Base-by-base conservation (phyloP, 2,329 filamentous ascomycete species). In the Penicillium vulpinum region DNA sequence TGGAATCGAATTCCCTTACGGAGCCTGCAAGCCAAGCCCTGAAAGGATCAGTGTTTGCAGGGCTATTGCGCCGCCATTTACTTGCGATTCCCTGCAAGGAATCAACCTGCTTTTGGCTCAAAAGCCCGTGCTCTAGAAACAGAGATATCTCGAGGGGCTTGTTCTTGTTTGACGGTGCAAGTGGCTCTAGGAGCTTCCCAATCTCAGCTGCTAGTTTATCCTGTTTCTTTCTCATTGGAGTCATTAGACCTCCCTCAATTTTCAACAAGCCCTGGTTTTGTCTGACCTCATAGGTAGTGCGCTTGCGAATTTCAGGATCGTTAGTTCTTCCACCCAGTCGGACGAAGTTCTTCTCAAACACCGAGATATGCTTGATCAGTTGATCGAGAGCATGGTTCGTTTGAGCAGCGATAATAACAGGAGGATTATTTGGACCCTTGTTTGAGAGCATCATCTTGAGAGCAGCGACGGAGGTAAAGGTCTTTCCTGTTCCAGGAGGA, bases 301-400 rank as follows among this genome's bases (percentile, higher is more conserved):
- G 82, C 51, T 83, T 78, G 58, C 85, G 85, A 62, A 95, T 87
- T 0, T 82, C 80, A 0, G 78, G 74, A 58, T 90, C 87, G 50
- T 85, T 83, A 18, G 88, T 90, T 29, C 89, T 83, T 2, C 87
- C 86, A 40, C 91, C 91, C 10, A 90, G 74, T 9, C 88, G 83
- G 47, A 88, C 76, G 56, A 92, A 86, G 1, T 84, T 81, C 0
- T 76, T 72, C 63, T 88, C 86, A 62, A 88, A 88, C 6, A 77
- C 68, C 1, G 85, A 78, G 16, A 91, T 80, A 53, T 88, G 84
- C 1, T 77, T 75, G 0, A 96, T 78, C 0, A 97, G 78, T 68
- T 96, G 92, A 64, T 97, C 92, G 0, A 96, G 77, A 0, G 92
- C 92, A 72, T 96, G 91, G 57, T 97, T 97, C 0, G 92, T 97